These are phyloP conservation scores for Carex pumila DNA, from an alignment of 176 grass and related monocot genomes.

Conservation along the genomic window DNA sequence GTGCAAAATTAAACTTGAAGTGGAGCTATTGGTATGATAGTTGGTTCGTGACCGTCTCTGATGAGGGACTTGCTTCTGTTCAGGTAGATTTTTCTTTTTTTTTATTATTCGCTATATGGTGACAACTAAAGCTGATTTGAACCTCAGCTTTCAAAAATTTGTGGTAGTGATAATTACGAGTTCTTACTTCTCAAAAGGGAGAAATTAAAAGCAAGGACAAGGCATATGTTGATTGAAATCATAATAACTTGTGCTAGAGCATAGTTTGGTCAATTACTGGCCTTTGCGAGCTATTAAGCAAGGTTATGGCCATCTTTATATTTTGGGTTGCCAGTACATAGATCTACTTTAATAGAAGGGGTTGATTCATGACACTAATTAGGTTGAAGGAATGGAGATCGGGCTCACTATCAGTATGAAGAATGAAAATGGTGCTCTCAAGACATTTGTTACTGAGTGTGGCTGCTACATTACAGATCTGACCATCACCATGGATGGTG, in stretches of 20 bases:
- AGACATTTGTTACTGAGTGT: conserved; percentile 51
- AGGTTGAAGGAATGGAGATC: conserved; percentile 95
- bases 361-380: background rate
- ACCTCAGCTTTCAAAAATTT: background rate
- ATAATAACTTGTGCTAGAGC: background rate
- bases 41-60: conserved; percentile 60
- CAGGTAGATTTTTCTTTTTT: conserved; percentile 36
- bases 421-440: conserved; percentile 74
- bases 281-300: background rate
- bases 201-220: background rate
- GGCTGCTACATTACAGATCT: conserved; percentile 73
- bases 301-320: background rate
- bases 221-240: background rate
- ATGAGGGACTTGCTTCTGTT: conserved; percentile 67
- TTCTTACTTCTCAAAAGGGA: background rate
- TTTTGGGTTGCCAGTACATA: background rate
- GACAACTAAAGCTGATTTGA: background rate
- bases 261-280: background rate
- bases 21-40: conserved; percentile 70
- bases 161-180: background rate
- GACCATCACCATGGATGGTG: conserved; percentile 61
- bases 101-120: background rate
- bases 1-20: conserved; percentile 56
- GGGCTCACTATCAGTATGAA: conserved; percentile 74
- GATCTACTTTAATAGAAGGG: background rate